Base-by-base conservation (phyloP, 495 filamentous ascomycete genomes). In the Lichenothelia convexa region DNA sequence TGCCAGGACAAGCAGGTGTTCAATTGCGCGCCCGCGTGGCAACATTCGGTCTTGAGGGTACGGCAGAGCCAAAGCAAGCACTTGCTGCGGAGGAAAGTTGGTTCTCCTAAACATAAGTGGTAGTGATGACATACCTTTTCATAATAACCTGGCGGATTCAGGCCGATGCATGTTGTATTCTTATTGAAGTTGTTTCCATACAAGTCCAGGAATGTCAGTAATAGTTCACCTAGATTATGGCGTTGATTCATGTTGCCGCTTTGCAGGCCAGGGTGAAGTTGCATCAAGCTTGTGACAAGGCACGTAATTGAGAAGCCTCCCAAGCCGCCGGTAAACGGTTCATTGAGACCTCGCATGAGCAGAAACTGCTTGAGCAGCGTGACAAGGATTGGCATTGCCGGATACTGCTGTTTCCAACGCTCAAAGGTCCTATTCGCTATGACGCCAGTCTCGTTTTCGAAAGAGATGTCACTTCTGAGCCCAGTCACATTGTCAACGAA, bases 221-320 rank as follows among this genome's bases (percentile, higher is more conserved):
- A 61, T 9, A 87, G 57, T 36, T 80, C 63, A 13, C 83, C 89
- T 2, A 91, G 62, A 48, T 87, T 70, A 5, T 73, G 62, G 27
- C 70, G 60, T 1, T 68, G 62, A 17, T 64, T 51, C 45, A 78
- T 53, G 19, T 65, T 60, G 11, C 64, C 57, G 37, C 60, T 65
- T 35, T 73, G 67, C 2, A 77, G 54, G 32, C 74, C 63, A 3
- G 84, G 81, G 60, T 78, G 65, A 39, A 75, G 68, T 46, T 93
- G 78, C 12, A 95, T 56, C 44, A 93, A 60, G 54, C 75, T 83
- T 34, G 82, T 74, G n/a, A 94, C 80, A 29, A 97, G 65, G 58
- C 91, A 97, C 27, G 78, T 93, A 35, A 92, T 77, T 1, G 84
- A 78, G 48, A 95, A 94, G 1, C 87, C 86, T 22, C 89, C 91